A percentile compares a stretch with the other conserved stretches of the same genome.
Evolutionary conservation across 192 early-diverging fungal genomes (phyloP).

Genomic region (Entrophospora sp.): DNA sequence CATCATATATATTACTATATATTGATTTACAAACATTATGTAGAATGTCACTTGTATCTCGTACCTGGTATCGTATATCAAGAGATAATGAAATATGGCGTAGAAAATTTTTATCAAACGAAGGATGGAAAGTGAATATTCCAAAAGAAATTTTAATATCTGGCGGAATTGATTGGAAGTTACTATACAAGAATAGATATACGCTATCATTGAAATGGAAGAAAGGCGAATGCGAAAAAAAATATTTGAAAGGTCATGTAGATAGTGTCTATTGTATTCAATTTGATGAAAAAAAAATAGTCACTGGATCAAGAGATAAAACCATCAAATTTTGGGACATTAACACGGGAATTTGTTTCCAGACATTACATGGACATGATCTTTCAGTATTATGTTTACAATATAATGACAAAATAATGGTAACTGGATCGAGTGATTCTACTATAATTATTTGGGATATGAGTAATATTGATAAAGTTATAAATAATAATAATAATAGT

Average conservation of each 20-base stretch:
- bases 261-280: constrained; percentile 91
- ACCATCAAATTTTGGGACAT: constrained; percentile 81
- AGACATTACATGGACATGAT: constrained; percentile 59
- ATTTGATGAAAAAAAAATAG: constrained; percentile 60
- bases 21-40: constrained; percentile 53
- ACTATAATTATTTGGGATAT: constrained; percentile 84
- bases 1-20: constrained; percentile 54
- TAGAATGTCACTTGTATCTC: constrained; percentile 52
- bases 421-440: constrained; percentile 82
- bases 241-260: constrained; percentile 63
- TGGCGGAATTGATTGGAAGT: constrained; percentile 52
- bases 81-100: constrained; percentile 71
- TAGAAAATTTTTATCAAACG: constrained; percentile 44
- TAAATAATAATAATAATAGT: constrained; percentile 77
- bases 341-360: constrained; percentile 40
- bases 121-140: constrained; percentile 42
- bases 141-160: neutral
- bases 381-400: constrained; percentile 73
- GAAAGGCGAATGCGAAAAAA: constrained; percentile 31
- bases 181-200: constrained; percentile 59
- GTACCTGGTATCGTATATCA: constrained; percentile 56
- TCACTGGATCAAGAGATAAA: constrained; percentile 71
- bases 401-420: constrained; percentile 60
- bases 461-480: constrained; percentile 57
- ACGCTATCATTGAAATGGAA: constrained; percentile 54